These are phyloP conservation scores for Ustilago lituana DNA, from an alignment of 1,284 basidiomycete genomes.

Conservation along the genomic window DNA sequence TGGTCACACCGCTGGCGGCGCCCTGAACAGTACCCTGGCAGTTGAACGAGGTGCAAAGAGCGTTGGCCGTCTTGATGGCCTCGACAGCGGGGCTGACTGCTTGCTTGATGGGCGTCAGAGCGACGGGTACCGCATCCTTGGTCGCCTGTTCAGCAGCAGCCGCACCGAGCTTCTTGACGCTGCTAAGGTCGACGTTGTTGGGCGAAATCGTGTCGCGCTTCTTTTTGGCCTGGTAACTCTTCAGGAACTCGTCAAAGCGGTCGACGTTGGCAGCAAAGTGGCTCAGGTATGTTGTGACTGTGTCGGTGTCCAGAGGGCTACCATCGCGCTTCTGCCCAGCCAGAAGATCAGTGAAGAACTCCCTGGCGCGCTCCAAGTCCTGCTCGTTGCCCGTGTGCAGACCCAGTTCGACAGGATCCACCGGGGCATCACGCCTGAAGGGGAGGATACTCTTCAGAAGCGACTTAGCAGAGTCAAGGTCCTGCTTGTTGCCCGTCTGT, in stretches of 20 bases:
- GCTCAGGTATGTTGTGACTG: too few relatives aligned
- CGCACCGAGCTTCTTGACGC: constrained; percentile 11
- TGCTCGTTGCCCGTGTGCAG: constrained; percentile 27
- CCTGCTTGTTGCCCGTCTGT: constrained; percentile 15
- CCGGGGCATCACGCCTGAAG: constrained; percentile 15
- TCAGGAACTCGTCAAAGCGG: too few relatives aligned
- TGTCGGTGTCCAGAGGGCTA: too few relatives aligned
- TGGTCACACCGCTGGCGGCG: constrained; percentile 5
- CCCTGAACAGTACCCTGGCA: constrained; percentile 13
- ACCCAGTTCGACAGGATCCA: constrained; percentile 13
- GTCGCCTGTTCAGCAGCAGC: constrained; percentile 1
- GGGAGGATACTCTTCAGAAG: constrained; percentile 9
- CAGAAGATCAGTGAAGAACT: constrained; percentile 19
- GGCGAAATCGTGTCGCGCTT: constrained; percentile 43
- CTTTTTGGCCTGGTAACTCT: too few relatives aligned
- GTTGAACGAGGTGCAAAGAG: constrained; percentile 23
- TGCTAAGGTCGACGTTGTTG: constrained; percentile 28
- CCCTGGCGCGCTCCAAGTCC: constrained; percentile 19
- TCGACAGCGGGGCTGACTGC: constrained; percentile 30
- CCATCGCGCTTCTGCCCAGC: not conserved
- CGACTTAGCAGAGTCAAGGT: constrained; percentile 9
- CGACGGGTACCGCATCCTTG: constrained; percentile 21
- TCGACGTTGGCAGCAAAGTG: too few relatives aligned
- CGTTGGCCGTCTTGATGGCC: constrained; percentile 29
- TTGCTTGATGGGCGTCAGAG: constrained; percentile 20